Evolutionary conservation across 2,329 filamentous ascomycete genomes (phyloP).

Genomic region (Penicillium fuscoglaucum): DNA sequence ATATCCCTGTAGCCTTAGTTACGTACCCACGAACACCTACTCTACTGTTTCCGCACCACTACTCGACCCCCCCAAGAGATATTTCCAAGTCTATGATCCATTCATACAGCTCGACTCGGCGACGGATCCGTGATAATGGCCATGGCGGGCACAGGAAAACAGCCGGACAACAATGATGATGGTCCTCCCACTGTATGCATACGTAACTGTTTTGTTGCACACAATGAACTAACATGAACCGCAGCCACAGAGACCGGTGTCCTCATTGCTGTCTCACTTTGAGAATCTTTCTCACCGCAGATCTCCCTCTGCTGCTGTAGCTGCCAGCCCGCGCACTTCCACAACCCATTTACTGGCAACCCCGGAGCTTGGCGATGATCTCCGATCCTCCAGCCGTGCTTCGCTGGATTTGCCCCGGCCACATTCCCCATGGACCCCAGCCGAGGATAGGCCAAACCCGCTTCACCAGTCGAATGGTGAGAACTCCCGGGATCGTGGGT

Average conservation of each 20-base stretch:
- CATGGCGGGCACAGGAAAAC: constrained; percentile 39
- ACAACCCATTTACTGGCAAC: constrained; percentile 32
- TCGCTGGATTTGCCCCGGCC: constrained; percentile 47
- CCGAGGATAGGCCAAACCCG: constrained; percentile 25
- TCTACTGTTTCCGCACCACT: neutral
- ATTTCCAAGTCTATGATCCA: constrained; percentile 33
- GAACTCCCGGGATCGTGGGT: constrained; percentile 32
- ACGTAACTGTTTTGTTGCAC: constrained; percentile 16
- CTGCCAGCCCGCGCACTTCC: constrained; percentile 32
- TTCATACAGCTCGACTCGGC: constrained; percentile 21
- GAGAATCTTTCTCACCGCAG: constrained; percentile 46
- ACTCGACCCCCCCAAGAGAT: constrained; percentile 5
- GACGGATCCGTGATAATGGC: constrained; percentile 30
- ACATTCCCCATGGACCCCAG: constrained; percentile 39
- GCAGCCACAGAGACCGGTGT: constrained; percentile 46
- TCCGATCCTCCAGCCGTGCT: constrained; percentile 34
- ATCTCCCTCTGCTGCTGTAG: constrained; percentile 32
- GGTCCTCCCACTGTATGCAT: constrained; percentile 40
- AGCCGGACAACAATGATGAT: constrained; percentile 37
- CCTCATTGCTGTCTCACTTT: constrained; percentile 51
- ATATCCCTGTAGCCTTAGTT: constrained; percentile 13
- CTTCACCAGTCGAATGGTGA: constrained; percentile 25
- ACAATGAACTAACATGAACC: constrained; percentile 16
- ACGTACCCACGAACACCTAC: constrained; percentile 10
- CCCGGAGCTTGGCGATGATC: constrained; percentile 35